phyloP scores from a whole-genome alignment of 768 basidiomycete species.

The Guyanaporus albipodus region DNA sequence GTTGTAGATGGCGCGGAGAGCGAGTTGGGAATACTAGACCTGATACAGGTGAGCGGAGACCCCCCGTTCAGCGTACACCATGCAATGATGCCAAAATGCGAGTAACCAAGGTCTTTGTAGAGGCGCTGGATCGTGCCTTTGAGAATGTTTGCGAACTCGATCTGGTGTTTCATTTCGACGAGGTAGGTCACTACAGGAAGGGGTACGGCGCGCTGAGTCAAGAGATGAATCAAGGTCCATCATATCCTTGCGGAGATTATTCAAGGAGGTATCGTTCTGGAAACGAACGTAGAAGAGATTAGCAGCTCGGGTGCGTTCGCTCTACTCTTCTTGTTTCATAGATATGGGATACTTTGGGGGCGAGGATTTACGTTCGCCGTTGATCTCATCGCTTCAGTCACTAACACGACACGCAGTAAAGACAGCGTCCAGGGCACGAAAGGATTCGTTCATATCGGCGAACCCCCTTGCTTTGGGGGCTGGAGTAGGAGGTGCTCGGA shows the following conservation, averaged over 20 bases:
- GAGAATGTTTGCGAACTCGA: slow-evolving; percentile 99
- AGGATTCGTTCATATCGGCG: slow-evolving; percentile 74
- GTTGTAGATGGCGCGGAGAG: slow-evolving; percentile 96
- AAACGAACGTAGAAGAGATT: slow-evolving; percentile 90
- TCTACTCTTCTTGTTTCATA: background rate
- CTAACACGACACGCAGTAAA: slow-evolving; percentile 47
- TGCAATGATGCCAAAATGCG: background rate
- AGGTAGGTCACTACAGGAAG: slow-evolving; percentile 47
- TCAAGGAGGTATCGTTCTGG: slow-evolving; percentile 93
- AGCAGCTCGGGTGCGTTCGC: slow-evolving; percentile 54
- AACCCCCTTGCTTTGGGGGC: slow-evolving; percentile 78
- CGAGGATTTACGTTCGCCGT: background rate
- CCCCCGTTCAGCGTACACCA: background rate
- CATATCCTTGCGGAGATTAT: slow-evolving; percentile 95
- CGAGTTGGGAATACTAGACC: slow-evolving; percentile 91
- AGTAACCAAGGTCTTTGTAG: slow-evolving; percentile 77
- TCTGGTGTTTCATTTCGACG: slow-evolving; percentile 97
- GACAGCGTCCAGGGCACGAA: slow-evolving; percentile 64
- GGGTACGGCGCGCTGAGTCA: slow-evolving; percentile 1
- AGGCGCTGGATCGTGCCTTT: slow-evolving; percentile 91
- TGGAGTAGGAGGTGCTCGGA: slow-evolving; percentile 53
- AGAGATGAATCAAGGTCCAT: slow-evolving; percentile 55
- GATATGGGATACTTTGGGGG: slow-evolving; percentile 1
- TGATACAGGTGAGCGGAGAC: slow-evolving; percentile 76
- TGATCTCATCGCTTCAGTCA: slow-evolving; percentile 1